These are phyloP conservation scores for Centrapalus pauciflorus DNA, from an alignment of 129 eudicot species.

Conservation along the genomic window DNA sequence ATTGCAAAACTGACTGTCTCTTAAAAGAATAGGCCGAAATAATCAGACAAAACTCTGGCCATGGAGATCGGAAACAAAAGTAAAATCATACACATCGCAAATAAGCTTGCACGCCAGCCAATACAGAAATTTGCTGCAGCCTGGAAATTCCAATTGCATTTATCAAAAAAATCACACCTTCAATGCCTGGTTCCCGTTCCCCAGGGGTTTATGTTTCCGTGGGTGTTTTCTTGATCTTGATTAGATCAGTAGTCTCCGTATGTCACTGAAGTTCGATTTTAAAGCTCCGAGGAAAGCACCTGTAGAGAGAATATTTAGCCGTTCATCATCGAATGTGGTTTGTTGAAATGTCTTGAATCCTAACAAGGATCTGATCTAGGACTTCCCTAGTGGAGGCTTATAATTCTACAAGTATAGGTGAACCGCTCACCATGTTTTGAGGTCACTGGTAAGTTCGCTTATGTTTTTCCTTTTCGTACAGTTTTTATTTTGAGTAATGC, in stretches of 20 bases:
- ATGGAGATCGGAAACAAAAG: conserved; percentile 8
- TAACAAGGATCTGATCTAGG: too few species aligned
- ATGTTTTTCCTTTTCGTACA: too few species aligned
- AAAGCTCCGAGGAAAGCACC: conserved; percentile 69
- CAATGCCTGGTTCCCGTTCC: background rate
- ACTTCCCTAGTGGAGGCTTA: too few species aligned
- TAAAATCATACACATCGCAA: conserved; percentile 19
- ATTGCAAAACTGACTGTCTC: background rate
- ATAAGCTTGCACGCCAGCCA: conserved; percentile 12
- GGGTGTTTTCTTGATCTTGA: background rate
- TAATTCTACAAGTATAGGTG: too few species aligned
- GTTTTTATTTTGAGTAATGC: too few species aligned
- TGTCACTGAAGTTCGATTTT: conserved; percentile 69
- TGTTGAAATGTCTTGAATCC: background rate
- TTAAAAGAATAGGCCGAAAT: conserved; percentile 22
- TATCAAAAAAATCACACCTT: conserved; percentile 26
- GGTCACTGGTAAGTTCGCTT: too few species aligned
- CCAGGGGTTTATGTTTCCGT: background rate
- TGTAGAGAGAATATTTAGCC: conserved; percentile 21
- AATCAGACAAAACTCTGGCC: conserved; percentile 21
- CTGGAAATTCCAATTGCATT: conserved; percentile 10
- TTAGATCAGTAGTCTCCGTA: conserved; percentile 61
- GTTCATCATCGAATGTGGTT: background rate
- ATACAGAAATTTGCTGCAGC: conserved; percentile 10
- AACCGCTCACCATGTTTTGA: too few species aligned